phyloP scores from a whole-genome alignment of 208 protist species.

The Tritrichomonas musculus region DNA sequence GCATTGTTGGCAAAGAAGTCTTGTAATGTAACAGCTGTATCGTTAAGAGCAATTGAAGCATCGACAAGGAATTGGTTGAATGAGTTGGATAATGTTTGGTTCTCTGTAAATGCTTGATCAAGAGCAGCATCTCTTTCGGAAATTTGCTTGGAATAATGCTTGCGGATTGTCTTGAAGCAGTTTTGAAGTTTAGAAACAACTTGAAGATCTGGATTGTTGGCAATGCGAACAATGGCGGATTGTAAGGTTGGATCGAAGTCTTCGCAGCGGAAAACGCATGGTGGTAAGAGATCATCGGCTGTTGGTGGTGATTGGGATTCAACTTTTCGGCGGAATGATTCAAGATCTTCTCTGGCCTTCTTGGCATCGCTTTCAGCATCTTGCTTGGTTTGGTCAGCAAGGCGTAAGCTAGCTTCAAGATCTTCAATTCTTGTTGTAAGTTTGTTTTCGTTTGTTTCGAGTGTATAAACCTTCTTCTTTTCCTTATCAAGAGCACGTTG shows the following conservation, averaged over 20 bases:
- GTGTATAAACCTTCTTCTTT: too few relatives aligned
- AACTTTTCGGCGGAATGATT: too few relatives aligned
- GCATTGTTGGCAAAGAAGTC: not conserved
- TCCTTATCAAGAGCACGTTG: not conserved
- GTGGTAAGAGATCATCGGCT: not conserved
- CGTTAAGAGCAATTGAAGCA: not conserved
- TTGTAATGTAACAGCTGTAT: not conserved
- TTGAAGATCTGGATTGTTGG: not conserved
- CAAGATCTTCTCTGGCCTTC: not conserved
- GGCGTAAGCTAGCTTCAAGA: not conserved
- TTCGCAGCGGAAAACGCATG: not conserved
- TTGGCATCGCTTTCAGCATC: not conserved
- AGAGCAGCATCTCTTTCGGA: not conserved
- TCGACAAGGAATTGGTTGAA: not conserved
- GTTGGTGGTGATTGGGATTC: not conserved
- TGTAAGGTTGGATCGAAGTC: not conserved
- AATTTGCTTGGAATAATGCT: not conserved
- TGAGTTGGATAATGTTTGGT: not conserved
- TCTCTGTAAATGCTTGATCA: not conserved
- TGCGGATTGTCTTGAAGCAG: not conserved
- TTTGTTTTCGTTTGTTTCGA: too few relatives aligned
- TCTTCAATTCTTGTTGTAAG: not conserved
- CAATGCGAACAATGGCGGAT: not conserved
- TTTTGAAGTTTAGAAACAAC: not conserved
- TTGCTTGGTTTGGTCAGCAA: not conserved